Evolutionary conservation across 2,329 filamentous ascomycete genomes (phyloP), one percentile per base, ranked within the genome.

Genomic region (Nemania serpens): DNA sequence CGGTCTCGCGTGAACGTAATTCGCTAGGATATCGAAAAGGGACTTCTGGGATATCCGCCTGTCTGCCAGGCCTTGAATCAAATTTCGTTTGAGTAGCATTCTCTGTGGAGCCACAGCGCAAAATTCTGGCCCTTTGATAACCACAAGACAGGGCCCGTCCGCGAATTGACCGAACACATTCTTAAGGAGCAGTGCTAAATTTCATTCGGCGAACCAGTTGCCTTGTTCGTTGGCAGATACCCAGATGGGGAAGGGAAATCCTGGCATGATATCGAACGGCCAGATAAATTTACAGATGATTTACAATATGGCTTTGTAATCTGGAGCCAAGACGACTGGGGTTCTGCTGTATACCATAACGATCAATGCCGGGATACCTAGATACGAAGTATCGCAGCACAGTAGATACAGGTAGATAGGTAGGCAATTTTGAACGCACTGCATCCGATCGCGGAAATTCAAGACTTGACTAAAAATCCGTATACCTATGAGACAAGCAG

Each of bases 31-130:
- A 20, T 43, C 20, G 13, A 59, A 20, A 42, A 54, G 15, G 39
- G 42, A 36, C 47, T 47, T 29, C 25, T 12, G 49, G 42, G 41
- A 51, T 55, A 42, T 22, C 45, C 22, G 25, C 25, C 25, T 29
- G 25, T n/a, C 12, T 33, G 41, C n/a, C 10, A n/a, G 41, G 48
- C 56, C 56, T 59, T 25, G 56, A 29, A 29, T 49, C 56, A 45
- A 58, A 54, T 39, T 20, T 34, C 34, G 34, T 33, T 50, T 54
- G 46, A 61, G 53, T 57, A 41, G 61, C 58, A 63, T 61, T 47
- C 18, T 29, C 45, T 57, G 61, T 63, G 61, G 61, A 57, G 61
- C 54, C 43, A 6, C 15, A 13, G 22, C 20, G 46, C 29, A 55
- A 33, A 33, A 17, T 48, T 29, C 12, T n/a, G 22, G 43, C 18